Percentiles rank a stretch among this genome's conserved stretches.
These are phyloP conservation scores for Kazachstania bromeliacearum DNA, from an alignment of 805 yeast genomes.

Conservation along the genomic window DNA sequence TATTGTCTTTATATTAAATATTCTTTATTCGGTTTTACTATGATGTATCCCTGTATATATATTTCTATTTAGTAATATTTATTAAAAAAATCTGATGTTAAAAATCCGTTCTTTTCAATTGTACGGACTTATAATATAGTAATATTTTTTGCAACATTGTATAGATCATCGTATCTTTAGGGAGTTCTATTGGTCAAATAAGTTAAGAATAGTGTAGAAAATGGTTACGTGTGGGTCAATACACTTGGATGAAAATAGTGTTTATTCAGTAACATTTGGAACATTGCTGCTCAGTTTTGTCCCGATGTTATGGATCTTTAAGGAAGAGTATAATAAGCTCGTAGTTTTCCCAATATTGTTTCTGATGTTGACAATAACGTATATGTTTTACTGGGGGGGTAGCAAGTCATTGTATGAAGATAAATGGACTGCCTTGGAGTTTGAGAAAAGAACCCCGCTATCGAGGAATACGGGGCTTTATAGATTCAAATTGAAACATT, in stretches of 20 bases:
- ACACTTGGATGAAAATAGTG: slow-evolving; percentile 9
- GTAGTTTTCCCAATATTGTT: not conserved
- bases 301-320: not conserved
- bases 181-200: no score
- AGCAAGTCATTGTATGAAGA: slow-evolving; percentile 22
- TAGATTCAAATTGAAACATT: slow-evolving; percentile 53
- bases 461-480: slow-evolving; percentile 63
- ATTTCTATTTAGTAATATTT: no score
- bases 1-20: no score
- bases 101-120: no score
- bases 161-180: no score
- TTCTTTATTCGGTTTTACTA: no score
- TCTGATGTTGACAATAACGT: not conserved
- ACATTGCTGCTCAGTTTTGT: not conserved
- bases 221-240: no score
- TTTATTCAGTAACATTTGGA: not conserved
- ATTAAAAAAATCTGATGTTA: no score
- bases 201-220: no score
- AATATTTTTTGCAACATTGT: no score
- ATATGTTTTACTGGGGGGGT: not conserved
- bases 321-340: not conserved
- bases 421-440: slow-evolving; percentile 54
- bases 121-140: no score
- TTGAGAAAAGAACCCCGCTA: slow-evolving; percentile 60
- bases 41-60: no score